Percentiles rank a stretch among this genome's conserved stretches.
Evolutionary conservation across 2,329 filamentous ascomycete genomes (phyloP).

Genomic region (Grosmannia serpens): DNA sequence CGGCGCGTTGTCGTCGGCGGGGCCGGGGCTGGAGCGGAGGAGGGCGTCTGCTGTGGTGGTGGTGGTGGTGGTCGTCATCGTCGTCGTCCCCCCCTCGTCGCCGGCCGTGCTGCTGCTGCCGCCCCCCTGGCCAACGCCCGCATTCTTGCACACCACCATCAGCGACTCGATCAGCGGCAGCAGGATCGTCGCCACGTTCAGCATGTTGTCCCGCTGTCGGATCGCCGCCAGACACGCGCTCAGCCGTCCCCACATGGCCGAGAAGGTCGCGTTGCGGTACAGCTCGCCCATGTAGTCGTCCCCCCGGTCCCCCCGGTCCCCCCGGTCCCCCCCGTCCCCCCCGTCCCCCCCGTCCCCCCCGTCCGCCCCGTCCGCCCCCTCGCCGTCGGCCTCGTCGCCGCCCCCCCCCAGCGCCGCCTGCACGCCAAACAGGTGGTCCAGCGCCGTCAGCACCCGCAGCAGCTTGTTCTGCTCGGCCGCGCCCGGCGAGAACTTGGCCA

Average conservation of each 20-base stretch:
- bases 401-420: conserved; percentile 50
- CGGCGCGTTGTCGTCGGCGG: conserved; percentile 55
- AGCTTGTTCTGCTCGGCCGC: conserved; percentile 96
- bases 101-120: conserved; percentile 12
- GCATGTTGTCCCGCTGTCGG: conserved; percentile 83
- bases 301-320: conserved; percentile 60
- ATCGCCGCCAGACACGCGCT: conserved; percentile 83
- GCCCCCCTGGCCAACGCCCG: background rate
- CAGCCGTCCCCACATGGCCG: conserved; percentile 81
- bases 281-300: conserved; percentile 77
- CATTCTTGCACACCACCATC: conserved; percentile 98
- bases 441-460: conserved; percentile 78
- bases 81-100: background rate
- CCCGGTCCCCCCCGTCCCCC: conserved; percentile 44
- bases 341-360: conserved; percentile 64
- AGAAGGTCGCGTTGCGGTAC: conserved; percentile 85
- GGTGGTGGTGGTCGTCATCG: too few species aligned
- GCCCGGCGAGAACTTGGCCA: conserved; percentile 90
- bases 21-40: conserved; percentile 64
- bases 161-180: conserved; percentile 89
- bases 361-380: background rate
- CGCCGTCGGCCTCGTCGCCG: background rate
- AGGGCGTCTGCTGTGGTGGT: conserved; percentile 31
- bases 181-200: conserved; percentile 93
- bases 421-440: conserved; percentile 90